A percentile compares a stretch with the other conserved stretches of the same genome.
Evolutionary conservation across 2,329 filamentous ascomycete genomes (phyloP).

Genomic region (Mycosphaerella sp.): DNA sequence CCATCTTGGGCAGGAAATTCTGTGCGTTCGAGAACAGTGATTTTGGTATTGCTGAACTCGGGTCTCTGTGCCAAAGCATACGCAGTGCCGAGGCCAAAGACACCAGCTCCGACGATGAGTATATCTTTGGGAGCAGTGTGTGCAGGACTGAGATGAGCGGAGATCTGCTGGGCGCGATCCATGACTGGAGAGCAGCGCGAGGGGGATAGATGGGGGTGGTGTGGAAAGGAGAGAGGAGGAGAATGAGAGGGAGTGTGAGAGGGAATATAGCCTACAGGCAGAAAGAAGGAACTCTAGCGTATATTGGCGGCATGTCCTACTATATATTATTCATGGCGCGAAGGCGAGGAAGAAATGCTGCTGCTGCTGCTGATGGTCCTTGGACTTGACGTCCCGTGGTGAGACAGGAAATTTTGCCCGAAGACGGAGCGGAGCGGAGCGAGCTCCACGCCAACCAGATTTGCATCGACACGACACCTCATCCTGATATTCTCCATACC

Average conservation of each 20-base stretch:
- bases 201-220: neutral
- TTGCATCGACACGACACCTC: too few species aligned
- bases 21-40: constrained; percentile 54
- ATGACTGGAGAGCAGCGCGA: neutral
- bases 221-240: neutral
- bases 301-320: neutral
- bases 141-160: constrained; percentile 7
- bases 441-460: neutral
- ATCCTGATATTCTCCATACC: too few species aligned
- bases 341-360: too few species aligned
- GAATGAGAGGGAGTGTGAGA: neutral
- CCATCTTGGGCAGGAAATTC: constrained; percentile 53
- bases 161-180: constrained; percentile 9
- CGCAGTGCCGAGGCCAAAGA: constrained; percentile 59
- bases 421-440: neutral
- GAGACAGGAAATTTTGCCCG: constrained; percentile 3
- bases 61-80: constrained; percentile 61
- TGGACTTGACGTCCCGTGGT: neutral
- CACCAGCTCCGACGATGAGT: constrained; percentile 47
- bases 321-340: too few species aligned
- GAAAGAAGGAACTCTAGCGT: neutral
- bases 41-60: constrained; percentile 43
- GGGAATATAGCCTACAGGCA: neutral
- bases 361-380: too few species aligned
- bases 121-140: constrained; percentile 38